Evolutionary conservation across 2,329 filamentous ascomycete species (phyloP).

Genomic region (Ceratocystiopsis sp.): DNA sequence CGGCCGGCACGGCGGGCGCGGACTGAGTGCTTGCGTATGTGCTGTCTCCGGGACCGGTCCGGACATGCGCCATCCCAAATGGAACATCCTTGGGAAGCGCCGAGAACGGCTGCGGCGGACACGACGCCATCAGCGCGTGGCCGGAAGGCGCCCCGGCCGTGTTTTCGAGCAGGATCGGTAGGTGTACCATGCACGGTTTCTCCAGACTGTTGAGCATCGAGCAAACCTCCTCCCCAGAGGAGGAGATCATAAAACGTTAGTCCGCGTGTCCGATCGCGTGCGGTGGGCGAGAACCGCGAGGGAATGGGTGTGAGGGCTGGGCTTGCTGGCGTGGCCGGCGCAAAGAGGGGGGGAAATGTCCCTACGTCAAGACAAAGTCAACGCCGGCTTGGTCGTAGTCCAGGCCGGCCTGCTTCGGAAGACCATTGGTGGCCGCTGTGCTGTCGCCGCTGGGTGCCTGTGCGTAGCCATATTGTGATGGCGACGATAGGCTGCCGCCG

Average conservation of each 20-base stretch:
- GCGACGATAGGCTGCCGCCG: background rate
- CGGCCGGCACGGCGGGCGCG: no score
- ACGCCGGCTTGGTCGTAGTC: constrained; percentile 74
- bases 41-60: constrained; percentile 1
- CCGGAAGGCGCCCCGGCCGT: constrained; percentile 57
- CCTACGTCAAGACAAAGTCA: constrained; percentile 85
- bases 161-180: constrained; percentile 58
- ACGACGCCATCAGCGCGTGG: constrained; percentile 86
- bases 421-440: no score
- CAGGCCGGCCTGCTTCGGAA: constrained; percentile 18
- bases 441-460: no score
- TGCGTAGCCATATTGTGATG: background rate
- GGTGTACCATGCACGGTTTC: constrained; percentile 82
- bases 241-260: background rate
- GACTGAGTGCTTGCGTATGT: constrained; percentile 33
- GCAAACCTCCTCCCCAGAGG: no score
- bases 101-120: constrained; percentile 51
- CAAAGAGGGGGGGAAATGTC: constrained; percentile 24
- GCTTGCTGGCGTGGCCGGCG: no score
- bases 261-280: background rate
- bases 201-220: constrained; percentile 45
- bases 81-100: constrained; percentile 32
- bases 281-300: background rate
- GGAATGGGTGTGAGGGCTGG: background rate
- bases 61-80: constrained; percentile 30